A percentile compares a stretch with the other conserved stretches of the same genome.
These are phyloP conservation scores for Naumovozyma baii DNA, from an alignment of 805 yeast species.

Conservation along the genomic window DNA sequence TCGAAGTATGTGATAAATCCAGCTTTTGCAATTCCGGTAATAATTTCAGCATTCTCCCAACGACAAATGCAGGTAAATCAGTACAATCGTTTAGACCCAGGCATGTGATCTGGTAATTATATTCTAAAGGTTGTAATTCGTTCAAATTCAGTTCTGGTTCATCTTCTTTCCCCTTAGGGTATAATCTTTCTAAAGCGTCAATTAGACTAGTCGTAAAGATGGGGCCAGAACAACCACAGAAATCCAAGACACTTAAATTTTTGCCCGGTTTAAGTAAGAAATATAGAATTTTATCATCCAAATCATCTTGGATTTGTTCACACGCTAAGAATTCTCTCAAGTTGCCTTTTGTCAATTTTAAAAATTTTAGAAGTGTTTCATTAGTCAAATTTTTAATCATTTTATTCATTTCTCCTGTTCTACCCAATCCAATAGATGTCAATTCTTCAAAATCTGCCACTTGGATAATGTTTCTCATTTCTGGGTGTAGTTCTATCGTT, in stretches of 20 bases:
- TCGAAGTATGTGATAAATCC: conserved; percentile 74
- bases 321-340: conserved; percentile 71
- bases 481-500: conserved; percentile 39
- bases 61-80: conserved; percentile 50
- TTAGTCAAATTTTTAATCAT: conserved; percentile 86
- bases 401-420: conserved; percentile 82
- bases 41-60: conserved; percentile 35
- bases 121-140: conserved; percentile 18
- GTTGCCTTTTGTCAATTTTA: conserved; percentile 49
- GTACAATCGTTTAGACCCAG: conserved; percentile 86
- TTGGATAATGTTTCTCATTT: conserved; percentile 49
- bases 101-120: conserved; percentile 27
- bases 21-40: conserved; percentile 57
- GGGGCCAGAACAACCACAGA: conserved; percentile 76
- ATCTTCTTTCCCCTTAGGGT: conserved; percentile 5
- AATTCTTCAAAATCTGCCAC: conserved; percentile 80
- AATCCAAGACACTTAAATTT: conserved; percentile 62
- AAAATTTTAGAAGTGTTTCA: conserved; percentile 54
- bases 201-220: conserved; percentile 52
- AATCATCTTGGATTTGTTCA: conserved; percentile 78
- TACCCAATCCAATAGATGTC: conserved; percentile 80
- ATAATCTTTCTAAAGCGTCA: conserved; percentile 21
- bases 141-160: conserved; percentile 1
- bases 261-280: conserved; percentile 25
- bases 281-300: conserved; percentile 41